Evolutionary conservation across 78 protist genomes (phyloP).

Genomic region (Guillardia theta): DNA sequence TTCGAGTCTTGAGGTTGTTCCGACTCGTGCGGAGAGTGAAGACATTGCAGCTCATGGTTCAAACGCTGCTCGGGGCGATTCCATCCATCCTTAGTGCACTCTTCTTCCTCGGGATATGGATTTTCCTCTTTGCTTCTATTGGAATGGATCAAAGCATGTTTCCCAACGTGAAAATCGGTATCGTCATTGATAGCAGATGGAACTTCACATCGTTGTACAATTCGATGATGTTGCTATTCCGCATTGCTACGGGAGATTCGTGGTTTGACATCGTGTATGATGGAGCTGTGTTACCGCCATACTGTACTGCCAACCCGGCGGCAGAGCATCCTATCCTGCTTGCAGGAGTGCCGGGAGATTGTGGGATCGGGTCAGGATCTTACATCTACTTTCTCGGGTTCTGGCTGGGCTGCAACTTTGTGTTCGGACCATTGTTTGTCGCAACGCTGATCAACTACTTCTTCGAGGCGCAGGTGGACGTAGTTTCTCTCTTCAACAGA

Average conservation of each 20-base stretch:
- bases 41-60: neutral
- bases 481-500: neutral
- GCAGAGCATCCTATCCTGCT: neutral
- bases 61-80: neutral
- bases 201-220: neutral
- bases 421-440: neutral
- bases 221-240: neutral
- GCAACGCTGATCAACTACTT: conserved; percentile 19
- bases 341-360: too few relatives aligned
- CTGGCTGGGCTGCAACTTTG: neutral
- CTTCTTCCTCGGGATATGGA: conserved; percentile 1
- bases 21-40: neutral
- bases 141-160: neutral
- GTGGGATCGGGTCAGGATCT: neutral
- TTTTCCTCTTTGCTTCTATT: neutral
- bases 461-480: neutral
- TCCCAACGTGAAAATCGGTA: neutral
- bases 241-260: neutral
- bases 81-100: neutral
- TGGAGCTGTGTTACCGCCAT: neutral
- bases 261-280: neutral
- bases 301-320: neutral
- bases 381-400: neutral
- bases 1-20: neutral
- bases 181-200: neutral